Percentiles rank a stretch among this genome's conserved stretches.
Conservation (phyloP, 2,329 filamentous ascomycete genomes). For the Phyllosticta citriasiana region DNA sequence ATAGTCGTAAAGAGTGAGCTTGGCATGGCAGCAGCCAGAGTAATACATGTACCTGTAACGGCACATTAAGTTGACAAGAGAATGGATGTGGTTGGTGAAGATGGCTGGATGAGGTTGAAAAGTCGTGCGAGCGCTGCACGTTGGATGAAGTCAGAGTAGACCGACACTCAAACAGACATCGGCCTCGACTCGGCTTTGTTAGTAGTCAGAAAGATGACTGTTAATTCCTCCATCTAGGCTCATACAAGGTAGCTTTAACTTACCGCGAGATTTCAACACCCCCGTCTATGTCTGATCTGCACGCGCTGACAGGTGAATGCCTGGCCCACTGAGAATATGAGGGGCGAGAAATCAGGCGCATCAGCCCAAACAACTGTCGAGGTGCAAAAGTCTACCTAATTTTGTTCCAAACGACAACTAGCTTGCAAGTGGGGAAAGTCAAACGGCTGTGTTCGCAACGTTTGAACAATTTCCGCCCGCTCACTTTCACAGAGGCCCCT, state of each 20-base stretch:
- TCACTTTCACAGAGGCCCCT: background rate
- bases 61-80: slow-evolving; percentile 21
- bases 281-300: background rate
- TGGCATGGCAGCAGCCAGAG: slow-evolving; percentile 22
- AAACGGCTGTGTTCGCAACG: background rate
- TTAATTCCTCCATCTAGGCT: background rate
- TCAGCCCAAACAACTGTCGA: background rate
- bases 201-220: background rate
- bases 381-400: background rate
- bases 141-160: background rate
- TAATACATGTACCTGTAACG: slow-evolving; percentile 26
- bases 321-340: background rate
- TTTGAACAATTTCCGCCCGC: background rate
- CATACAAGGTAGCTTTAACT: background rate
- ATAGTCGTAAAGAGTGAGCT: slow-evolving; percentile 21
- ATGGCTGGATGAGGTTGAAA: background rate
- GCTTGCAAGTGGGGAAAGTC: background rate
- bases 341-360: background rate
- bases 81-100: background rate
- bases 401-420: background rate
- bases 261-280: background rate
- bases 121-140: background rate
- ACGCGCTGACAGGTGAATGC: background rate
- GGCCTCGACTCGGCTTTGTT: background rate
- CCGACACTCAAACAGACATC: background rate